Evolutionary conservation across 257 asterid species (phyloP).

Genomic region (Solanum appendiculatum): DNA sequence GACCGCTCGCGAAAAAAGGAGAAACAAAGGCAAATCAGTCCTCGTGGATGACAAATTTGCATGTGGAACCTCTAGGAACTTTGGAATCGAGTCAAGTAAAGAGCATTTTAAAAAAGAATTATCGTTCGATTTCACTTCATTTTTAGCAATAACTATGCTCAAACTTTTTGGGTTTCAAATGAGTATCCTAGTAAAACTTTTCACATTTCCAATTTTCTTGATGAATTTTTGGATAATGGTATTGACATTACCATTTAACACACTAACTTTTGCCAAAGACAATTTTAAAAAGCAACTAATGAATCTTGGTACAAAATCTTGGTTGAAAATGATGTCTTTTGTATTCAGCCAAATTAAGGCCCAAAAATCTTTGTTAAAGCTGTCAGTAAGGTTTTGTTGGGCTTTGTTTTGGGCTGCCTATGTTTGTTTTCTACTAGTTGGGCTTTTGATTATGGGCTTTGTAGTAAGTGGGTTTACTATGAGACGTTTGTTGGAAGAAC

Average conservation of each 20-base stretch:
- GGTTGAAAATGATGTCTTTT: constrained; percentile 9
- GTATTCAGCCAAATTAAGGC: constrained; percentile 12
- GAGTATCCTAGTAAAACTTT: constrained; percentile 18
- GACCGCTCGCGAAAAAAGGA: not conserved
- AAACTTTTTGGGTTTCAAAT: constrained; percentile 33
- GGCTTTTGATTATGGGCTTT: constrained; percentile 30
- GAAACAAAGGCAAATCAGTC: not conserved
- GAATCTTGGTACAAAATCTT: constrained; percentile 9
- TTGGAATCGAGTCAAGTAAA: not conserved
- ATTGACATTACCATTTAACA: constrained; percentile 31
- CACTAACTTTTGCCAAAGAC: constrained; percentile 11
- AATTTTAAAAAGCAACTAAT: constrained; percentile 18
- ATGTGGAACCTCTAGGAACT: constrained; percentile 1
- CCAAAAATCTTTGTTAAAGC: constrained; percentile 14
- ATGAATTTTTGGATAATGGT: constrained; percentile 21
- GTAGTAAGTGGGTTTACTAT: constrained; percentile 18
- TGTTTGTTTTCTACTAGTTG: constrained; percentile 34
- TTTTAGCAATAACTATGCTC: constrained; percentile 9
- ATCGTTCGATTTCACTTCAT: constrained; percentile 19
- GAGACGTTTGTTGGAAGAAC: constrained; percentile 33
- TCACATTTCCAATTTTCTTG: constrained; percentile 29
- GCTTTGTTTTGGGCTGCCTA: constrained; percentile 29
- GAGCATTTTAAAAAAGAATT: not conserved
- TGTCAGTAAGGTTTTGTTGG: constrained; percentile 26
- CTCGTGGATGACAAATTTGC: not conserved